These are phyloP conservation scores for Lachancea dasiensis DNA, from an alignment of 805 yeast species.

Conservation along the genomic window DNA sequence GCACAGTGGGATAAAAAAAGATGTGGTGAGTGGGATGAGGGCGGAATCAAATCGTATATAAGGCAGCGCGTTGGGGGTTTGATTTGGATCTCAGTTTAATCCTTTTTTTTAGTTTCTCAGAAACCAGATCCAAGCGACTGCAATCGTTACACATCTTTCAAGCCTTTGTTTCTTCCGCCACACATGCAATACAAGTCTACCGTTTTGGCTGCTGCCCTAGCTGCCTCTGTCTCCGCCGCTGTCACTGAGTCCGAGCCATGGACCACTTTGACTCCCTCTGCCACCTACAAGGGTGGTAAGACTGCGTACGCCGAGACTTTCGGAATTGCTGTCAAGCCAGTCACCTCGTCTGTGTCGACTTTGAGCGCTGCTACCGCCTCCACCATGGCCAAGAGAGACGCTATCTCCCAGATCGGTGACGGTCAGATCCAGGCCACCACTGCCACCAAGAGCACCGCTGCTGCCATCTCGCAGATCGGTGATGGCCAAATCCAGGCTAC, in stretches of 20 bases:
- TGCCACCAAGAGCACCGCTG: slow-evolving; percentile 30
- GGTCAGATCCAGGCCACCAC: slow-evolving; percentile 46
- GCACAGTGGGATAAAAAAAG: too few relatives aligned
- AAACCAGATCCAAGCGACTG: not conserved
- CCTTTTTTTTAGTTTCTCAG: not conserved
- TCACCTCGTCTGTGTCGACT: slow-evolving; percentile 42
- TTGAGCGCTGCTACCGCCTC: slow-evolving; percentile 32
- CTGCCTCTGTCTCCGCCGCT: slow-evolving; percentile 39
- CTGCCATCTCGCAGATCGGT: slow-evolving; percentile 30
- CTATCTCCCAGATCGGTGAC: slow-evolving; percentile 42
- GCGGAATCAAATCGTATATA: not conserved
- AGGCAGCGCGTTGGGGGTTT: not conserved
- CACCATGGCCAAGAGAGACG: slow-evolving; percentile 50
- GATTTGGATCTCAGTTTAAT: not conserved
- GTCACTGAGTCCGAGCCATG: slow-evolving; percentile 34
- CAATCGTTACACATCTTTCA: too few relatives aligned
- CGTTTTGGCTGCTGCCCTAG: slow-evolving; percentile 30
- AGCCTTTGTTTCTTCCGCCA: not conserved
- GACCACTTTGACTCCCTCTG: slow-evolving; percentile 39
- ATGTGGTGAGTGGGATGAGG: too few relatives aligned
- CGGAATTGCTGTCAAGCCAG: slow-evolving; percentile 40
- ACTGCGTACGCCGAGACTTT: slow-evolving; percentile 35
- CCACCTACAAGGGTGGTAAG: slow-evolving; percentile 35
- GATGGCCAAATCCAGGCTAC: slow-evolving; percentile 35
- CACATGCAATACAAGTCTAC: slow-evolving; percentile 15